A percentile compares a stretch with the other conserved stretches of the same genome.
These are phyloP conservation scores for Phytopythium mirpurense DNA, from an alignment of 352 stramenopile genomes.

Conservation along the genomic window DNA sequence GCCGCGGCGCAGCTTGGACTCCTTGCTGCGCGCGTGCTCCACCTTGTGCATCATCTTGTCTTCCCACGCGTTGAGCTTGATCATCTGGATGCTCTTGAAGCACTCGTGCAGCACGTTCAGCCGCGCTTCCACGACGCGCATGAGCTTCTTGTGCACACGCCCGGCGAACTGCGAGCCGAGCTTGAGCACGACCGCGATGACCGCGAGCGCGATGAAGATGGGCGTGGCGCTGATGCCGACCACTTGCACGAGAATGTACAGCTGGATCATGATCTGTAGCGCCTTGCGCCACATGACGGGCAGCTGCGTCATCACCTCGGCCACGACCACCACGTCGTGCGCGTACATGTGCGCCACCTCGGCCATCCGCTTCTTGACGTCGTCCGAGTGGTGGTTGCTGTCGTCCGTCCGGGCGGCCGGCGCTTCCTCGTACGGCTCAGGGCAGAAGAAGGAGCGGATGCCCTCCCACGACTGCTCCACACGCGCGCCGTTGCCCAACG, in stretches of 20 bases:
- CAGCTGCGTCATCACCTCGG: slow-evolving; percentile 18
- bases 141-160: slow-evolving; percentile 16
- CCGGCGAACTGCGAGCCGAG: slow-evolving; percentile 18
- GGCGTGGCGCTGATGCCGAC: slow-evolving; percentile 25
- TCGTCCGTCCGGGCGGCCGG: not conserved
- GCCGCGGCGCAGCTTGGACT: slow-evolving; percentile 20
- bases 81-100: slow-evolving; percentile 50
- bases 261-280: slow-evolving; percentile 25
- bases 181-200: slow-evolving; percentile 16
- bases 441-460: not conserved
- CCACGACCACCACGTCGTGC: slow-evolving; percentile 20
- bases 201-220: slow-evolving; percentile 20
- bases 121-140: slow-evolving; percentile 14
- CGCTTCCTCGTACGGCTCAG: not conserved
- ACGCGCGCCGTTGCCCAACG: slow-evolving; percentile 17
- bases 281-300: slow-evolving; percentile 25
- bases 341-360: slow-evolving; percentile 30
- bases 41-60: slow-evolving; percentile 40
- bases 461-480: not conserved
- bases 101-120: slow-evolving; percentile 40
- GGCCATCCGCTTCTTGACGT: slow-evolving; percentile 30
- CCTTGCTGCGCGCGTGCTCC: slow-evolving; percentile 27
- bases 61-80: slow-evolving; percentile 62
- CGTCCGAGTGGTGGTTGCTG: slow-evolving; percentile 11
- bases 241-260: slow-evolving; percentile 34